Conservation (phyloP, 1,284 basidiomycete species). For the Trichosporon sp. region DNA sequence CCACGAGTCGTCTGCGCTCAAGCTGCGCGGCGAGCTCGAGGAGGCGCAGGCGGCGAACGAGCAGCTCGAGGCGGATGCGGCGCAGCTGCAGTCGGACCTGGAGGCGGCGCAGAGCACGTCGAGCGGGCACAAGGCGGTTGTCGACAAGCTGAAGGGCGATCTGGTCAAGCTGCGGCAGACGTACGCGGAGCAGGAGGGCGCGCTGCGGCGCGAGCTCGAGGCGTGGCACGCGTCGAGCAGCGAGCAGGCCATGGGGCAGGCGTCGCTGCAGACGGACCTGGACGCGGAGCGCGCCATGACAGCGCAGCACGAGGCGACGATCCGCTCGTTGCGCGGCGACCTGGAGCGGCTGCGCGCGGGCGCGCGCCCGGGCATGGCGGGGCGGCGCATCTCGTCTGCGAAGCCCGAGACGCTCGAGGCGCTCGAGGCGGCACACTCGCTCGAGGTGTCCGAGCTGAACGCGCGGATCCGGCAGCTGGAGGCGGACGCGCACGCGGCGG, state of each 20-base stretch:
- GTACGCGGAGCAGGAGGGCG: not conserved
- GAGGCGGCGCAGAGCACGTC: conserved; percentile 8
- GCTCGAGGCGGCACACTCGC: conserved; percentile 61
- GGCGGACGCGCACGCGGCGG: conserved; percentile 64
- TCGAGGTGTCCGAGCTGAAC: conserved; percentile 71
- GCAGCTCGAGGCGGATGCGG: conserved; percentile 8
- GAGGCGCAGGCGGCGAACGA: not conserved
- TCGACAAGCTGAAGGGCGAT: conserved; percentile 6
- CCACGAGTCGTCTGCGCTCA: not conserved
- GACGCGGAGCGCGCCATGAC: not conserved
- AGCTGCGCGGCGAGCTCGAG: conserved; percentile 10
- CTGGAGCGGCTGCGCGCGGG: not conserved
- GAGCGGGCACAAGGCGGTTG: conserved; percentile 13
- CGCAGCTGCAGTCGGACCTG: conserved; percentile 10
- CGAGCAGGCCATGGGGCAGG: not conserved
- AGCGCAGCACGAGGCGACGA: not conserved
- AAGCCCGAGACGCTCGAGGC: conserved; percentile 13
- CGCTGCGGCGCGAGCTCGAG: not conserved
- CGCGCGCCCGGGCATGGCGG: not conserved
- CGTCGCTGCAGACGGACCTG: conserved; percentile 1
- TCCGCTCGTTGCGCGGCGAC: not conserved
- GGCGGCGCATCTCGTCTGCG: not conserved
- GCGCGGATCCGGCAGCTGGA: conserved; percentile 71
- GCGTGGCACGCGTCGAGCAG: not conserved
- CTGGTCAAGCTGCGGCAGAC: conserved; percentile 8